A percentile compares a stretch with the other conserved stretches of the same genome.
phyloP scores from a whole-genome alignment of 495 filamentous ascomycete species.

The Hypoxylon rickii region DNA sequence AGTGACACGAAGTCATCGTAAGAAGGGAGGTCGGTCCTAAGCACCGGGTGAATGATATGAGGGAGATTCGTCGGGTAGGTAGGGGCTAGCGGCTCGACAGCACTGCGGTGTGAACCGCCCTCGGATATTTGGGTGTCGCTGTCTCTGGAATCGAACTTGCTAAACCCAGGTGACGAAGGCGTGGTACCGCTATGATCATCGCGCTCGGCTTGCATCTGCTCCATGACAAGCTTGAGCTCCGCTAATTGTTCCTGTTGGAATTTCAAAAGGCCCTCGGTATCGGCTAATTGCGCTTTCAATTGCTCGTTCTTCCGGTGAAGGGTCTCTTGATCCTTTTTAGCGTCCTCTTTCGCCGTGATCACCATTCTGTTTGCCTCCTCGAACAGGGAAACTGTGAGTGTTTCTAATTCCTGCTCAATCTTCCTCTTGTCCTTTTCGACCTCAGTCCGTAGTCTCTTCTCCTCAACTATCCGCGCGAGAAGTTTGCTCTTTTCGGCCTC shows the following conservation, averaged over 20 bases:
- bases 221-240: slow-evolving; percentile 89
- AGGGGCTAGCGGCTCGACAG: slow-evolving; percentile 65
- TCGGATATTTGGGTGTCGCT: slow-evolving; percentile 39
- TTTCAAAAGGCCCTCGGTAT: slow-evolving; percentile 82
- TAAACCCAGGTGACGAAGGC: slow-evolving; percentile 63
- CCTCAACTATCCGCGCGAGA: slow-evolving; percentile 55
- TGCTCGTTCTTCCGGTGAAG: slow-evolving; percentile 80
- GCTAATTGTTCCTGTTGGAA: slow-evolving; percentile 92
- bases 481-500: slow-evolving; percentile 50
- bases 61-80: slow-evolving; percentile 85
- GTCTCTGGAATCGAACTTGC: slow-evolving; percentile 50
- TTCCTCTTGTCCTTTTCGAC: slow-evolving; percentile 73
- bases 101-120: slow-evolving; percentile 50
- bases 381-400: slow-evolving; percentile 85
- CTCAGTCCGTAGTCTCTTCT: slow-evolving; percentile 70
- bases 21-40: slow-evolving; percentile 77
- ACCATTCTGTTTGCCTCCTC: slow-evolving; percentile 99
- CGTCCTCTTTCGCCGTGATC: slow-evolving; percentile 66
- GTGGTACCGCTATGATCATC: slow-evolving; percentile 75
- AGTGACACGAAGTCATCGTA: slow-evolving; percentile 87
- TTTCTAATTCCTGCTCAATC: slow-evolving; percentile 80
- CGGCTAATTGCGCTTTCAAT: slow-evolving; percentile 73
- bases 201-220: slow-evolving; percentile 75
- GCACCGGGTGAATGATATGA: slow-evolving; percentile 77
- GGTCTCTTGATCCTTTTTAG: slow-evolving; percentile 71